Percentiles rank a stretch among this genome's conserved stretches.
Conservation (phyloP, 1,139 yeast genomes). For the Candida freyschussii region DNA sequence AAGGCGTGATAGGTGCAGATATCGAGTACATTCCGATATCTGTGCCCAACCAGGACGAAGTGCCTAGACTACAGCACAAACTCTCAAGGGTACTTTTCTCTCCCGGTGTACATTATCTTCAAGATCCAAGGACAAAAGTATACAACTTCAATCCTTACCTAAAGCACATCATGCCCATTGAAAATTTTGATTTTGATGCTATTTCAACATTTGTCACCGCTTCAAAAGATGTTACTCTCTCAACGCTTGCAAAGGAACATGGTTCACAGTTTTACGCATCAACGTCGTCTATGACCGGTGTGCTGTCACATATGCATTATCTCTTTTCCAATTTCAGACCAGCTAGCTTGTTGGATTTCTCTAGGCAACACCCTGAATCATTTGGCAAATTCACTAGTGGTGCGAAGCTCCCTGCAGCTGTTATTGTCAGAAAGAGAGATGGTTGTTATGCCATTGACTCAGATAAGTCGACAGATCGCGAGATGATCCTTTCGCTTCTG, state of each 20-base stretch:
- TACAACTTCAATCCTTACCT: conserved; percentile 66
- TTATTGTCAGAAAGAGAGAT: conserved; percentile 36
- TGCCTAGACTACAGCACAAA: conserved; percentile 54
- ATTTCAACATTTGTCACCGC: conserved; percentile 61
- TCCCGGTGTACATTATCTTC: conserved; percentile 78
- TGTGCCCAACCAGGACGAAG: conserved; percentile 12
- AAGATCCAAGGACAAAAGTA: conserved; percentile 71
- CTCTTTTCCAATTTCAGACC: conserved; percentile 59
- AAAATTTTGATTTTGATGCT: conserved; percentile 61
- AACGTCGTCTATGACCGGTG: conserved; percentile 81
- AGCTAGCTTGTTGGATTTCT: conserved; percentile 39
- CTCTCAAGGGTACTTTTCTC: conserved; percentile 67
- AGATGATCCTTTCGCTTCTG: conserved; percentile 65
- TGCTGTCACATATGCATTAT: conserved; percentile 69
- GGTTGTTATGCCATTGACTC: conserved; percentile 58
- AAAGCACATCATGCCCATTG: conserved; percentile 56
- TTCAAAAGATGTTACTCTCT: conserved; percentile 53
- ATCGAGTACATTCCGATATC: conserved; percentile 10
- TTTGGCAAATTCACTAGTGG: conserved; percentile 30
- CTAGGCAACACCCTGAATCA: conserved; percentile 37
- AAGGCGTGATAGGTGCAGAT: conserved; percentile 1
- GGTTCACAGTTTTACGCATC: conserved; percentile 61
- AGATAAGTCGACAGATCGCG: conserved; percentile 66
- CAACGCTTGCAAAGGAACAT: conserved; percentile 40
- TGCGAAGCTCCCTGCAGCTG: conserved; percentile 39